Conservation (phyloP, 2,329 filamentous ascomycete genomes). For the Arthrobotrys iridis region DNA sequence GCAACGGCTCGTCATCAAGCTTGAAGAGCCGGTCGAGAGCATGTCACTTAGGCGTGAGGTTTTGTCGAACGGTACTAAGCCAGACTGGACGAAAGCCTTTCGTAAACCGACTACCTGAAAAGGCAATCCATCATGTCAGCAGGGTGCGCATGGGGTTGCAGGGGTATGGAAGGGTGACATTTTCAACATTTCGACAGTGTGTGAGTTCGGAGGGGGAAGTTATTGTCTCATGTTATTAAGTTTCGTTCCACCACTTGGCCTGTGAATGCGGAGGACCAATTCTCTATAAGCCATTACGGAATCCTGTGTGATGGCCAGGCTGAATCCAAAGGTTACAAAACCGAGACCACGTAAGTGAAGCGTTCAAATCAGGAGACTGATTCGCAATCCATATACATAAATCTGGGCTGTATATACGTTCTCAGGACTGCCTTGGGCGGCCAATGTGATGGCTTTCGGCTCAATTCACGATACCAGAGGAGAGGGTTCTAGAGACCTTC, state of each 20-base stretch:
- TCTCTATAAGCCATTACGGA: not conserved
- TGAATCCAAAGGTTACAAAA: not conserved
- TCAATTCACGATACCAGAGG: not conserved
- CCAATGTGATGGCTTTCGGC: not conserved
- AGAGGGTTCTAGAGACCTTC: not conserved
- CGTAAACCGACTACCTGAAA: conserved; percentile 43
- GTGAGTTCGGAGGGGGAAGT: conserved; percentile 1
- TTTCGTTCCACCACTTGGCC: not conserved
- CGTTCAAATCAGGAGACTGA: conserved; percentile 28
- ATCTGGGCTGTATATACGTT: not conserved
- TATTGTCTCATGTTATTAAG: conserved; percentile 8
- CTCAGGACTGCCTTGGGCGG: not conserved
- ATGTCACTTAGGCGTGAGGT: conserved; percentile 24
- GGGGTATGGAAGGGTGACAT: conserved; percentile 12
- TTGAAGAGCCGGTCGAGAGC: not conserved
- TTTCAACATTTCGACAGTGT: not conserved
- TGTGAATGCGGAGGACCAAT: not conserved
- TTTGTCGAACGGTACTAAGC: not conserved
- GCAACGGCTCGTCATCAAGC: not conserved
- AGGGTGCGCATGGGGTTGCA: conserved; percentile 17
- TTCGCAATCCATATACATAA: conserved; percentile 9
- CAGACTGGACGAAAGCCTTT: not conserved
- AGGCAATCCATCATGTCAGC: conserved; percentile 41
- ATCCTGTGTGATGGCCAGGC: conserved; percentile 7
- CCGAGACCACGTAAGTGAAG: conserved; percentile 4